phyloP scores from a whole-genome alignment of 441 rosid species.

The Erodium texanum region DNA sequence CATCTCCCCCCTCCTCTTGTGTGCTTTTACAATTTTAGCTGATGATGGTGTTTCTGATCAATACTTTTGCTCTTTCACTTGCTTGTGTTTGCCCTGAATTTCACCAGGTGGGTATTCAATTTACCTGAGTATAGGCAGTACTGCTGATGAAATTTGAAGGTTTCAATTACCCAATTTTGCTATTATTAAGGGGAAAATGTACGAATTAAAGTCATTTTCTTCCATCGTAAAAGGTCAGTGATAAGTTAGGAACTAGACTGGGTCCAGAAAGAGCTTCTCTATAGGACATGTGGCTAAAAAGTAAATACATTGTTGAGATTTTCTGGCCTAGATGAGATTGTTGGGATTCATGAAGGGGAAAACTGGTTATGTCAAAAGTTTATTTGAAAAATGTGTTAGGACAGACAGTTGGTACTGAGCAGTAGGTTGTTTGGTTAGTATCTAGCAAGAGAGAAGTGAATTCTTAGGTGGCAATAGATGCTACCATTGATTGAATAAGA shows the following conservation, averaged over 20 bases:
- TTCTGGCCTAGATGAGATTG: not conserved
- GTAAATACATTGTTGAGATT: not conserved
- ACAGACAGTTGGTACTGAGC: not conserved
- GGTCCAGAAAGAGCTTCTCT: not conserved
- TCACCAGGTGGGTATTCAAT: not conserved
- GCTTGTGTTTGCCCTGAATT: not conserved
- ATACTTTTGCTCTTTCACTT: not conserved
- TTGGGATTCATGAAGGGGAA: not conserved
- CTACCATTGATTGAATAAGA: not conserved
- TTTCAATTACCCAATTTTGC: not conserved
- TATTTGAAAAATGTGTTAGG: not conserved
- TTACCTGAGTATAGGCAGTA: not conserved
- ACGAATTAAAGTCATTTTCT: not conserved
- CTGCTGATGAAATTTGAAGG: not conserved
- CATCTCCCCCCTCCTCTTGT: not conserved
- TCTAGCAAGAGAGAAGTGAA: not conserved
- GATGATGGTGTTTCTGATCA: not conserved
- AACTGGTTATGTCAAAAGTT: not conserved
- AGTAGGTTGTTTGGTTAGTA: not conserved
- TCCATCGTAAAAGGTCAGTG: not conserved
- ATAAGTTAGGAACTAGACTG: not conserved
- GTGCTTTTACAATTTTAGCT: not conserved
- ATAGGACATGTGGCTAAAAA: not conserved
- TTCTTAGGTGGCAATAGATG: not conserved
- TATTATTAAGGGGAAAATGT: not conserved